Evolutionary conservation across 257 asterid genomes (phyloP).

Genomic region (Coffea canephora): DNA sequence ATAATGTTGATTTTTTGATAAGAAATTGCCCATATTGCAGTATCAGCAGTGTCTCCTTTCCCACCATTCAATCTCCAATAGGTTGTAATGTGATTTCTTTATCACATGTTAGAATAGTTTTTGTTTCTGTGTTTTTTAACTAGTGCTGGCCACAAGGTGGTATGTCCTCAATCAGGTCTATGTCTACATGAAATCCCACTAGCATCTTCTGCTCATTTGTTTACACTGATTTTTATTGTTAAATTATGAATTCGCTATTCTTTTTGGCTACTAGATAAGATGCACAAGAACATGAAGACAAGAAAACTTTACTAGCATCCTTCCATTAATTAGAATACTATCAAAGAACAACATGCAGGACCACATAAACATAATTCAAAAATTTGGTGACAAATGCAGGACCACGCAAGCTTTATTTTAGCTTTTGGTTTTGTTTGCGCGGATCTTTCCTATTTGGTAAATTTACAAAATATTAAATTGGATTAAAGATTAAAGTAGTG

Average conservation of each 20-base stretch:
- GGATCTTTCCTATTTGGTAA: not conserved
- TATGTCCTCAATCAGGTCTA: conserved; percentile 11
- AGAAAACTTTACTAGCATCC: conserved; percentile 7
- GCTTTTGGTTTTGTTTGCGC: not conserved
- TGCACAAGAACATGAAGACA: conserved; percentile 10
- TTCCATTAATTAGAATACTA: not conserved
- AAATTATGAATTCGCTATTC: not conserved
- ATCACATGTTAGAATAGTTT: conserved; percentile 17
- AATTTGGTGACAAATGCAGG: not conserved
- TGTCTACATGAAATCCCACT: conserved; percentile 13
- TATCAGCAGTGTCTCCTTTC: conserved; percentile 1
- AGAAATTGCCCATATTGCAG: not conserved
- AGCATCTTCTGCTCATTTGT: not conserved
- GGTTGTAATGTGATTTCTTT: not conserved
- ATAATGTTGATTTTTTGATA: not conserved
- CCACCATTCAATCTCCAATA: conserved; percentile 23
- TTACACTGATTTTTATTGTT: not conserved
- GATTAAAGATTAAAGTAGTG: not conserved
- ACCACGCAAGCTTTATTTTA: not conserved
- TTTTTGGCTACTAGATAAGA: conserved; percentile 9
- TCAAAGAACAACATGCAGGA: conserved; percentile 11
- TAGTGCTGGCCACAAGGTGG: conserved; percentile 21
- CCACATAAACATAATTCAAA: conserved; percentile 8
- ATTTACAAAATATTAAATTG: not conserved
- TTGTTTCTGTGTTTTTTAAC: not conserved